Evolutionary conservation across 2,329 filamentous ascomycete species (phyloP).

Genomic region (Coniella vitis): DNA sequence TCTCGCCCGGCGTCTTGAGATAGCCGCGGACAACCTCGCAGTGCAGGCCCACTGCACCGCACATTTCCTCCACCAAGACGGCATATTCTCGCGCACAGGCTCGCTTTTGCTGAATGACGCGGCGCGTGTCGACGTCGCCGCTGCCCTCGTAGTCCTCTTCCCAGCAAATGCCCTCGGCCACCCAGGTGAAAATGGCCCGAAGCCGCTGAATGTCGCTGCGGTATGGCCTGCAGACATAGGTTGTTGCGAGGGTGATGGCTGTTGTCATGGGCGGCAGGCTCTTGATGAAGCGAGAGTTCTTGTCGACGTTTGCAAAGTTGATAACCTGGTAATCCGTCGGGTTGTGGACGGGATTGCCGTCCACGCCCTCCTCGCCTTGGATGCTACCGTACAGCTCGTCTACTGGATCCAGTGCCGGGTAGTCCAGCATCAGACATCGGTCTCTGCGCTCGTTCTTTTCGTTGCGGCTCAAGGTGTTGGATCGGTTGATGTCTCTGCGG

Average conservation of each 20-base stretch:
- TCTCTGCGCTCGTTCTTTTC: conserved; percentile 81
- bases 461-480: conserved; percentile 84
- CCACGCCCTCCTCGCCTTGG: conserved; percentile 82
- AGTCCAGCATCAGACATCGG: conserved; percentile 89
- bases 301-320: conserved; percentile 85
- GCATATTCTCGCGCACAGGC: conserved; percentile 88
- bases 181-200: conserved; percentile 95
- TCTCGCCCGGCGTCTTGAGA: conserved; percentile 82
- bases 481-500: conserved; percentile 88
- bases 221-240: conserved; percentile 89
- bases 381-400: conserved; percentile 80
- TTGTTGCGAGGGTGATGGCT: conserved; percentile 75
- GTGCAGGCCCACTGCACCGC: conserved; percentile 76
- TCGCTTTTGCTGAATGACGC: conserved; percentile 76
- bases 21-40: conserved; percentile 86
- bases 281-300: conserved; percentile 86
- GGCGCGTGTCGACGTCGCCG: conserved; percentile 64
- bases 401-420: conserved; percentile 80
- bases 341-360: conserved; percentile 75
- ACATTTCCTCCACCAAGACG: conserved; percentile 87
- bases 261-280: conserved; percentile 77
- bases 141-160: conserved; percentile 85
- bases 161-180: conserved; percentile 90
- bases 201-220: conserved; percentile 88
- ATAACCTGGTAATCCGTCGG: conserved; percentile 74